These are phyloP conservation scores for Candida coleopterorum DNA, from an alignment of 805 yeast genomes.

Conservation along the genomic window DNA sequence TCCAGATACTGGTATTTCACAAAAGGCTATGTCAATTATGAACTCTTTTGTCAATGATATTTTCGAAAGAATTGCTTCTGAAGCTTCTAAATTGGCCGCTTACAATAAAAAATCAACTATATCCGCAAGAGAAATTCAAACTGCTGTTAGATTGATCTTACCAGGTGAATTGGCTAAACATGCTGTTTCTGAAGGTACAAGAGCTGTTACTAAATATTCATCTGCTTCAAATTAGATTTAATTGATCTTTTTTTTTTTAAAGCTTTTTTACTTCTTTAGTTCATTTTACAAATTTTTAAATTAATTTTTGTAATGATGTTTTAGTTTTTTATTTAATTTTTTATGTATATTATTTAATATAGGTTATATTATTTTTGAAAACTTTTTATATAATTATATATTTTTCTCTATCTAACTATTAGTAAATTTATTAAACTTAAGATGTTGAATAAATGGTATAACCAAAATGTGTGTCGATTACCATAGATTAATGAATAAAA, in stretches of 20 bases:
- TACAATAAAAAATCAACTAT: constrained; percentile 98
- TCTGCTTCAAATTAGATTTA: constrained; percentile 45
- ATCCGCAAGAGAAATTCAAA: constrained; percentile 97
- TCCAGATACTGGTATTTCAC: constrained; percentile 99
- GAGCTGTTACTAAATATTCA: constrained; percentile 96
- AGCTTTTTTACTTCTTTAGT: constrained; percentile 5
- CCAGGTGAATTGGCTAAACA: constrained; percentile 99
- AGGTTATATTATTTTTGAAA: constrained; percentile 6
- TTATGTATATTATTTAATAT: constrained; percentile 7
- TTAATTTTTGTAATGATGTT: constrained; percentile 4
- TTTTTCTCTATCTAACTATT: not conserved
- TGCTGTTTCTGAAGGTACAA: constrained; percentile 97
- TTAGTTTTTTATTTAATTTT: constrained; percentile 7
- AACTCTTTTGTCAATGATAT: constrained; percentile 98
- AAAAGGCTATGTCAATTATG: constrained; percentile 97
- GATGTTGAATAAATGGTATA: constrained; percentile 71
- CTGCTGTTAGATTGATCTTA: constrained; percentile 95
- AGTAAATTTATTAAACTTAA: constrained; percentile 43
- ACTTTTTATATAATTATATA: not conserved
- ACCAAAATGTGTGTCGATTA: constrained; percentile 75
- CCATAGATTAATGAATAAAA: constrained; percentile 70
- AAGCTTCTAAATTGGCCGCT: constrained; percentile 97
- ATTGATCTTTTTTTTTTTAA: not conserved
- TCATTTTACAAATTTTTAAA: not conserved
- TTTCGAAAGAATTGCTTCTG: constrained; percentile 96